phyloP scores from a whole-genome alignment of 768 basidiomycete species.

The Holtermanniella nyarrowii region DNA sequence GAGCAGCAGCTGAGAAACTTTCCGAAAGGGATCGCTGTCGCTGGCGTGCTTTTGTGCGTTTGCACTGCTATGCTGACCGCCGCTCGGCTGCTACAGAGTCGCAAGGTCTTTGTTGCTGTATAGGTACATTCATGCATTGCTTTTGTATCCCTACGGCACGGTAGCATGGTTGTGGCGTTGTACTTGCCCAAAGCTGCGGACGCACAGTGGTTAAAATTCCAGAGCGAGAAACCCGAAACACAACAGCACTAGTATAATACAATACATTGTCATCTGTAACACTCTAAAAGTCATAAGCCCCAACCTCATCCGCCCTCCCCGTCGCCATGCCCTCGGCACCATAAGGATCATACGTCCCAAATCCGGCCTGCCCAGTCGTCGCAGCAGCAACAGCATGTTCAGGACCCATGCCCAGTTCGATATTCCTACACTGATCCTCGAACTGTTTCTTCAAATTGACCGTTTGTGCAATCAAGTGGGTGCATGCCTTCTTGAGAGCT shows the following conservation, averaged over 20 bases:
- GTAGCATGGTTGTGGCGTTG: too few species aligned
- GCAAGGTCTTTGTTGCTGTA: slow-evolving; percentile 5
- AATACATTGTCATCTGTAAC: neutral
- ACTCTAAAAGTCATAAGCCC: slow-evolving; percentile 28
- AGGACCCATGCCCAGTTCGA: slow-evolving; percentile 38
- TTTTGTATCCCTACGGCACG: too few species aligned
- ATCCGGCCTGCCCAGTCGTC: neutral
- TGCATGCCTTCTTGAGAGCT: slow-evolving; percentile 73
- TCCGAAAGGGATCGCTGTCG: slow-evolving; percentile 8
- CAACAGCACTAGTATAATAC: too few species aligned
- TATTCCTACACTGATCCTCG: slow-evolving; percentile 38
- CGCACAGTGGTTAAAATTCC: too few species aligned
- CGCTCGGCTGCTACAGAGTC: slow-evolving; percentile 3
- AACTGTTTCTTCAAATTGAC: slow-evolving; percentile 40
- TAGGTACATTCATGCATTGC: slow-evolving; percentile 2
- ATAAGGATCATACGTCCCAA: slow-evolving; percentile 25
- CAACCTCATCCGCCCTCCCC: slow-evolving; percentile 15
- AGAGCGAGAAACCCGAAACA: too few species aligned
- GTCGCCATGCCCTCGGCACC: slow-evolving; percentile 17
- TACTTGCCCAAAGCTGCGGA: too few species aligned
- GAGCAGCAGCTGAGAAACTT: slow-evolving; percentile 6
- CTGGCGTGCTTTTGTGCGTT: slow-evolving; percentile 6
- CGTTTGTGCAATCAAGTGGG: slow-evolving; percentile 60
- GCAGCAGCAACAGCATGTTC: slow-evolving; percentile 10
- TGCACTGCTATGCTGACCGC: slow-evolving; percentile 2